These are phyloP conservation scores for Daucus carota DNA, from an alignment of 129 eudicot species.

Conservation along the genomic window DNA sequence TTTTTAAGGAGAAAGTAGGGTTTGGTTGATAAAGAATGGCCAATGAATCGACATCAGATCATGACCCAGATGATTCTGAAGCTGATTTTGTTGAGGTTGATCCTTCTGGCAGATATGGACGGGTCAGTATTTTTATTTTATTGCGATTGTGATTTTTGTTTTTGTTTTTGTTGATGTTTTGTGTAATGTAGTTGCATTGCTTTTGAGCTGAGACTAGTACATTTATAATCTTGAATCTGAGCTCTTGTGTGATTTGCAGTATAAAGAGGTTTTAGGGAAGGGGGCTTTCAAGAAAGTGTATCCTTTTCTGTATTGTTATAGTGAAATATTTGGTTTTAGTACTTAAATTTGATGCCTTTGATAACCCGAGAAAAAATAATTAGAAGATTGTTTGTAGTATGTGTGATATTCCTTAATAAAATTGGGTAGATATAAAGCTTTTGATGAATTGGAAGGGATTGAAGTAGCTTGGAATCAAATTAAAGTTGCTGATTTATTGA, in stretches of 20 bases:
- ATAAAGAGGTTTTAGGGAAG: conserved; percentile 83
- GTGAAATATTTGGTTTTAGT: neutral
- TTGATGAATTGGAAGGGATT: conserved; percentile 90
- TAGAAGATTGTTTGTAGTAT: neutral
- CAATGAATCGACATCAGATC: conserved; percentile 43
- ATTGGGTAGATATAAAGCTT: conserved; percentile 66
- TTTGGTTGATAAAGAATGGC: conserved; percentile 22
- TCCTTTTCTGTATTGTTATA: conserved; percentile 23
- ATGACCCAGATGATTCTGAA: conserved; percentile 58
- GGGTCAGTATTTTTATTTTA: conserved; percentile 45
- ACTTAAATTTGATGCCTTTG: neutral
- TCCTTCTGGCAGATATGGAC: conserved; percentile 89
- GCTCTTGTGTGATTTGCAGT: conserved; percentile 45
- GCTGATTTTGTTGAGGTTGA: conserved; percentile 70
- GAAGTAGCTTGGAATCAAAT: conserved; percentile 99
- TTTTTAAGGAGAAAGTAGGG: conserved; percentile 25
- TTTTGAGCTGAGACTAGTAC: neutral
- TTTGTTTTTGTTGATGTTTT: neutral
- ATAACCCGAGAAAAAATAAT: no score
- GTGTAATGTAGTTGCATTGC: neutral
- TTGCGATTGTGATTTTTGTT: neutral
- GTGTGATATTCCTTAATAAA: conserved; percentile 25
- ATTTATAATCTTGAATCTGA: neutral
- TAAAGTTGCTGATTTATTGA: conserved; percentile 63
- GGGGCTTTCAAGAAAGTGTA: conserved; percentile 98